Evolutionary conservation across 1,284 basidiomycete species (phyloP).

Genomic region (Ganoderma resinaceum): DNA sequence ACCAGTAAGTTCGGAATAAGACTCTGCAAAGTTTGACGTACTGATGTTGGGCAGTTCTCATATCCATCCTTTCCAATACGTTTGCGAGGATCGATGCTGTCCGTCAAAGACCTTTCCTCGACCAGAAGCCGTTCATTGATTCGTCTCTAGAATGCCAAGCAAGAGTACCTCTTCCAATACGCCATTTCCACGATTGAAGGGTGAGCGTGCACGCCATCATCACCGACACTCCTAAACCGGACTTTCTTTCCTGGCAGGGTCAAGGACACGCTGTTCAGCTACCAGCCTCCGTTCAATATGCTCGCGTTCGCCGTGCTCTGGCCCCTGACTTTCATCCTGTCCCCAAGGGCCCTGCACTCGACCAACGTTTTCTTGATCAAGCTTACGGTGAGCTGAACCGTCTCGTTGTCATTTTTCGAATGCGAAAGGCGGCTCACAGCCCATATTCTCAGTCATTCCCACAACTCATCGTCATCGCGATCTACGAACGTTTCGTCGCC

Average conservation of each 20-base stretch:
- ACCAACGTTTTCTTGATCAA: conserved; percentile 87
- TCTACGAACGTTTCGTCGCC: conserved; percentile 81
- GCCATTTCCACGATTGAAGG: conserved; percentile 90
- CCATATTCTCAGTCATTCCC: conserved; percentile 68
- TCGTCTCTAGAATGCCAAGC: conserved; percentile 72
- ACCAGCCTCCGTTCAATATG: conserved; percentile 87
- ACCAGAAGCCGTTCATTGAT: neutral
- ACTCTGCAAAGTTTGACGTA: neutral
- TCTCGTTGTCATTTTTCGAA: neutral
- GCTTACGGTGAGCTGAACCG: conserved; percentile 57
- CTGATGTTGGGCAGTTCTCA: conserved; percentile 37
- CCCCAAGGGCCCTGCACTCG: conserved; percentile 78
- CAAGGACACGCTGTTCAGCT: conserved; percentile 91
- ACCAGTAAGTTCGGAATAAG: conserved; percentile 62
- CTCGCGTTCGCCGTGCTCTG: conserved; percentile 81
- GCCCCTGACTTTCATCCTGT: conserved; percentile 75
- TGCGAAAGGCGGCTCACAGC: neutral
- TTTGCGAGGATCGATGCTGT: conserved; percentile 83
- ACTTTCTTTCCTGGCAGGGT: conserved; percentile 54
- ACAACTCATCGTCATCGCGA: conserved; percentile 75
- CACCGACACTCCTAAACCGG: neutral
- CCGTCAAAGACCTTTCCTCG: conserved; percentile 36
- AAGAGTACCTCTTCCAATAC: conserved; percentile 91
- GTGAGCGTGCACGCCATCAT: conserved; percentile 46
- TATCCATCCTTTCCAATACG: conserved; percentile 84